Evolutionary conservation across 192 early-diverging fungal species (phyloP).

Genomic region (Coemansia sp.): DNA sequence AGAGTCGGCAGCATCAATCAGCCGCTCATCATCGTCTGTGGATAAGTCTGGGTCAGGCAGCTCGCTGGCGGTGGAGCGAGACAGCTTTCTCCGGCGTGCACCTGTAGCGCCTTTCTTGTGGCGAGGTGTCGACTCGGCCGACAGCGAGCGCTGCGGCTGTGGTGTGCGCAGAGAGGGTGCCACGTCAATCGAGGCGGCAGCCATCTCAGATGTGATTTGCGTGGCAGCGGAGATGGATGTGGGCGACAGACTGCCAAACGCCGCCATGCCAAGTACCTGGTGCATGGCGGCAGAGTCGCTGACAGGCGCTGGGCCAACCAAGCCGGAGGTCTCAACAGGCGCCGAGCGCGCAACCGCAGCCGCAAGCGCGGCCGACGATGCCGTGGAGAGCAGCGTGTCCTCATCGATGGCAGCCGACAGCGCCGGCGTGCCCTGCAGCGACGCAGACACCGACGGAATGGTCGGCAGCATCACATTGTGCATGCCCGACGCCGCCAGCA

Average conservation of each 20-base stretch:
- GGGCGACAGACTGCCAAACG: constrained; percentile 23
- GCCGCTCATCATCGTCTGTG: constrained; percentile 18
- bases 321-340: neutral
- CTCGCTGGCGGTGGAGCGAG: neutral
- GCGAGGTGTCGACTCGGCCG: neutral
- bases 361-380: neutral
- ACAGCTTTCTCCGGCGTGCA: constrained; percentile 16
- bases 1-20: constrained; percentile 3
- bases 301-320: neutral
- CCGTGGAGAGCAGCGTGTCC: neutral
- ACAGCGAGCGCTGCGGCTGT: neutral
- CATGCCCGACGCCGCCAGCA: constrained; percentile 50
- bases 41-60: neutral
- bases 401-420: constrained; percentile 7
- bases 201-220: constrained; percentile 2
- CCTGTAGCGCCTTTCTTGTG: neutral
- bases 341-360: neutral
- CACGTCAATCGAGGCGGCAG: constrained; percentile 5
- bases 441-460: constrained; percentile 41
- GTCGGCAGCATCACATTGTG: constrained; percentile 45
- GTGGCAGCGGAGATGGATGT: constrained; percentile 12
- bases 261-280: constrained; percentile 12
- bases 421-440: constrained; percentile 45
- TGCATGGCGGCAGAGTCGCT: constrained; percentile 13
- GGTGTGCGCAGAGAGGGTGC: neutral